A percentile compares a stretch with the other conserved stretches of the same genome.
Conservation (phyloP, 768 basidiomycete genomes). For the Psilocybe cyanescens region DNA sequence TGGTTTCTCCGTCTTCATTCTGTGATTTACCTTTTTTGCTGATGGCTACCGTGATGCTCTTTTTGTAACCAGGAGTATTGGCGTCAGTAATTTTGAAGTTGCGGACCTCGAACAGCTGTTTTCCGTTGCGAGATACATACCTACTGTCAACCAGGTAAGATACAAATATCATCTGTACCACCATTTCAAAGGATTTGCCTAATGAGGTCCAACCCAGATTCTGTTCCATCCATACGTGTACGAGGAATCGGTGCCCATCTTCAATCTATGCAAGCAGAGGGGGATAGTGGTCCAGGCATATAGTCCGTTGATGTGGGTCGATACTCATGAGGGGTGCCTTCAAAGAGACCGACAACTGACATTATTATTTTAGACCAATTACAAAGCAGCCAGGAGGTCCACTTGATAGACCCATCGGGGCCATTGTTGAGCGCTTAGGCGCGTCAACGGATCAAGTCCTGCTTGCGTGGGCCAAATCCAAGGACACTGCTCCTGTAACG, state of each 20-base stretch:
- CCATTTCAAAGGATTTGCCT: no score
- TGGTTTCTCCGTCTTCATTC: neutral
- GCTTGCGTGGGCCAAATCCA: slow-evolving; percentile 71
- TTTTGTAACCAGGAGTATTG: slow-evolving; percentile 48
- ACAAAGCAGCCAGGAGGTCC: slow-evolving; percentile 63
- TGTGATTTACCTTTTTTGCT: neutral
- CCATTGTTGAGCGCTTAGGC: slow-evolving; percentile 51
- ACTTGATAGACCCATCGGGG: slow-evolving; percentile 57
- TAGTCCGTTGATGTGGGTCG: slow-evolving; percentile 52
- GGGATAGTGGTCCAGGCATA: slow-evolving; percentile 71
- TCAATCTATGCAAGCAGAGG: slow-evolving; percentile 39
- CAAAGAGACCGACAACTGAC: no score
- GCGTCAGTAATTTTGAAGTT: slow-evolving; percentile 70
- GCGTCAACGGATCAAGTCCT: slow-evolving; percentile 68
- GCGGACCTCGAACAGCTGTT: slow-evolving; percentile 57
- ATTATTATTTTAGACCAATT: slow-evolving; percentile 40
- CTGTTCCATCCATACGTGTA: slow-evolving; percentile 71
- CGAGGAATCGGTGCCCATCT: slow-evolving; percentile 48
- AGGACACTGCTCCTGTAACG: slow-evolving; percentile 70
- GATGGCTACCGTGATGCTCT: neutral
- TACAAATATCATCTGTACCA: no score
- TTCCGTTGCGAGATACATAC: slow-evolving; percentile 58
- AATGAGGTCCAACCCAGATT: slow-evolving; percentile 41
- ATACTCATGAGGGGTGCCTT: neutral
- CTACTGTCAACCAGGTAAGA: slow-evolving; percentile 67